Evolutionary conservation across 1,139 yeast species (phyloP), one percentile per base, ranked within the genome.

Genomic region (Yamadazyma spencermartinsiae): DNA sequence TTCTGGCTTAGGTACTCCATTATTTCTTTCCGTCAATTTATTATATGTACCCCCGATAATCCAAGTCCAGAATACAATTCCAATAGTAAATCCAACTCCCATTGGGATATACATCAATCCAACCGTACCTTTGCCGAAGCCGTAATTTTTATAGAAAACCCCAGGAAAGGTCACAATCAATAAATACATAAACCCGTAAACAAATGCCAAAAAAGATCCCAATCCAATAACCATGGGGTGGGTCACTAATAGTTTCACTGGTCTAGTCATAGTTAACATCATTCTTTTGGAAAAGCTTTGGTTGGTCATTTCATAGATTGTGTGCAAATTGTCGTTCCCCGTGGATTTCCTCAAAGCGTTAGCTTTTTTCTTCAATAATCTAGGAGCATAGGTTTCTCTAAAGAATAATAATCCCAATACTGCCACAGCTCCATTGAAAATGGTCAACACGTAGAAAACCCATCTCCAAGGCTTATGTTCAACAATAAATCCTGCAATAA

Each of bases 401-500:
- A 59, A 67, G 42, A 68, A 63, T 2, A 69, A 25, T 15, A 65
- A 54, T 3, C 72, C 72, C 4, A 54, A 13, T 3, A 67, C 36
- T 1, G 74, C 74, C 23, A 68, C 66, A 6, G 49, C 54, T 4
- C 69, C 74, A 44, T 71, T 71, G 47, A 69, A 68, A 11, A 69
- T 67, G 26, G 70, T 57, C 42, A 71, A 60, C 4, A 70, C 66
- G 41, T 67, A 66, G 33, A 70, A 65, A 1, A 65, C 69, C 76
- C 76, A 71, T 46, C 74, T 57, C 76, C 76, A 71, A 21, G 58
- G 50, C 31, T 60, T 55, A 23, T 68, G 49, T 47, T 77, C 68
- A 5, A 76, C 79, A 19, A 79, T 69, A 50, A 71, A 80, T 1
- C 85, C 84, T 1, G 81, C 68, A 19, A 78, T 65, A 5, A 80